A percentile compares a stretch with the other conserved stretches of the same genome.
Evolutionary conservation across 2,329 filamentous ascomycete species (phyloP).

Genomic region (Hymenotorrendiella dingleyae): DNA sequence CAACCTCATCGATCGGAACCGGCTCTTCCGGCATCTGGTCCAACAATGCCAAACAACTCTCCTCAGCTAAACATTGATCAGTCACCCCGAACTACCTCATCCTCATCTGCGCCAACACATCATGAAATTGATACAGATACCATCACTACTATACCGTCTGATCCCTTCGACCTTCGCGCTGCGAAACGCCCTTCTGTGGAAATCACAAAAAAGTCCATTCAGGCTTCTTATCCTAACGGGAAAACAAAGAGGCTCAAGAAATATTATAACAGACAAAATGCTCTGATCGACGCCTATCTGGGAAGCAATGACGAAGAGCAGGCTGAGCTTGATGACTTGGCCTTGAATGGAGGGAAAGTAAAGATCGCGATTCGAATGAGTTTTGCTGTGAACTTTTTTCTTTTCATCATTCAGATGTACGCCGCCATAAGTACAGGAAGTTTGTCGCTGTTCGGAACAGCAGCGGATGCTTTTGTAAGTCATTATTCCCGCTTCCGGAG

Average conservation of each 20-base stretch:
- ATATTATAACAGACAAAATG: constrained; percentile 43
- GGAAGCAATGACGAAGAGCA: constrained; percentile 50
- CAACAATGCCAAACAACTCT: too few species aligned
- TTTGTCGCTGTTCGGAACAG: constrained; percentile 56
- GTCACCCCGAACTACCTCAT: too few species aligned
- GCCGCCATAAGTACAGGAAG: constrained; percentile 54
- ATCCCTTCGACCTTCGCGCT: constrained; percentile 32
- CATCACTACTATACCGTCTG: constrained; percentile 8
- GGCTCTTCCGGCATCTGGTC: too few species aligned
- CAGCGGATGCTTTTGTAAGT: constrained; percentile 55
- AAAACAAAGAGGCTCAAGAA: constrained; percentile 39
- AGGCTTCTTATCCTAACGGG: constrained; percentile 40
- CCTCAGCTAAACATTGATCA: too few species aligned
- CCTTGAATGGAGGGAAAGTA: constrained; percentile 44
- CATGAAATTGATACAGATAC: too few species aligned
- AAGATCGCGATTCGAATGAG: constrained; percentile 47
- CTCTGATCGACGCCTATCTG: constrained; percentile 46
- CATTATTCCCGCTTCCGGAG: too few species aligned
- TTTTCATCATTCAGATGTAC: constrained; percentile 54
- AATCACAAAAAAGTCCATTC: constrained; percentile 40
- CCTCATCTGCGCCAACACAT: too few species aligned
- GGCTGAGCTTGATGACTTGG: constrained; percentile 43
- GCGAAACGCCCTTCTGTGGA: constrained; percentile 27
- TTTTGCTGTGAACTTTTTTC: constrained; percentile 45
- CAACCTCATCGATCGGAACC: too few species aligned